Evolutionary conservation across 2,329 filamentous ascomycete species (phyloP), one percentile per base, ranked within the genome.

Genomic region (Periconia macrospinosa): DNA sequence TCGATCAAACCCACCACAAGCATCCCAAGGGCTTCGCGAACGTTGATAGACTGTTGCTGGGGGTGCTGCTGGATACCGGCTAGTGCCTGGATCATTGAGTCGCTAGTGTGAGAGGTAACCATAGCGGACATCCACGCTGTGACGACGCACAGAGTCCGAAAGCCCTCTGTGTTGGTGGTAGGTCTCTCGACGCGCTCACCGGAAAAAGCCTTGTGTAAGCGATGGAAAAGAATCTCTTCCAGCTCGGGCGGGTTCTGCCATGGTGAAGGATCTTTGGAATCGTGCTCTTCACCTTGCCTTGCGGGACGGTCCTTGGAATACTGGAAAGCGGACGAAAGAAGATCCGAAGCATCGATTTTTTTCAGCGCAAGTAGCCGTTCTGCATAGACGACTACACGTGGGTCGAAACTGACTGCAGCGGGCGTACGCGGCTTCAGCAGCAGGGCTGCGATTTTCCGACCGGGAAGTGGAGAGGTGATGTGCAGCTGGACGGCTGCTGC

Each of bases 21-120:
- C 66, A 86, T 81, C 2, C 86, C 83, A 55, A 90, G 82, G 0
- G 85, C 86, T 44, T 85, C 83, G 18, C 84, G 80, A 1, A 86
- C 78, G 43, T 81, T 84, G 76, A 86, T 82, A 47, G 88, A 85
- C 30, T 86, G 79, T 69, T 37, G 79, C 72, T 49, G 81, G 75
- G 37, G 82, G 78, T 49, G 79, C 72, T 40, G 81, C 78, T 70
- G 66, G 20, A 71, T 70, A 10, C 71, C 77, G 69, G 15, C 55
- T 62, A 76, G 72, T 37, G 71, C 72, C 40, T 76, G 69, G 27
- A 75, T 67, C 65, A 75, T 71, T 11, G 70, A 70, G 41, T 75
- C 70, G 56, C 64, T 73, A 10, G 71, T 72, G 45, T 74, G 71
- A 47, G 71, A 70, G 9, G 69, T 69, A n/a, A 72, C 69, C 68